Base-by-base conservation (phyloP, 148 eudicot species). In the Amaranthus cruentus region DNA sequence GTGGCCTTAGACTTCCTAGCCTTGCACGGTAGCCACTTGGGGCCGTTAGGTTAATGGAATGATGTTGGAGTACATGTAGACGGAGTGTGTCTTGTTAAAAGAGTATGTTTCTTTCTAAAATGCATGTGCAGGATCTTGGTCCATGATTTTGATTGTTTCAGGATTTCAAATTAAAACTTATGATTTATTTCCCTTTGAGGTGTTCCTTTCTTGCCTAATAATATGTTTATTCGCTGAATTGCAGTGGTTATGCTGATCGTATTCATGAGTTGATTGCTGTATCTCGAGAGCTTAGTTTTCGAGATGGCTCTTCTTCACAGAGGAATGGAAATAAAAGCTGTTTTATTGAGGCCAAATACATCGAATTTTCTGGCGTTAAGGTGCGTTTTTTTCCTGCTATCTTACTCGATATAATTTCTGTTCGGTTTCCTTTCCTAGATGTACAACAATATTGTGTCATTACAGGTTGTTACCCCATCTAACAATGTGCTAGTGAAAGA, bases 161-260 rank as follows among this genome's bases (percentile, higher is more conserved):
- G 38, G 38, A 28, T 28, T 28, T 28, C 38, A 28, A 28, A 28
- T 28, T 28, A 28, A 28, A 28, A 28, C 38, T 28, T 28, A 28
- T 28, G 38, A 28, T 28, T 28, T 28, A 28, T 28, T 28, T 0
- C 38, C 38, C 38, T 28, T 28, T 28, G 38, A 28, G 38, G 38
- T 28, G 38, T 28, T 28, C 2, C 38, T 28, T 28, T 28, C 38
- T 28, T 28, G 38, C 2, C 2, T 28, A 28, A 28, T 28, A 28
- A 70, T 70, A 62, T 44, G 47, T 62, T 66, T 13, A 56, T 62
- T 81, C 58, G 67, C 52, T 61, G 62, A 71, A 72, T 75, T 85
- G 85, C 92, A 96, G 99, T 84, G 99, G 99, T 64, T 96, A 92
- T 81, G 99, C 99, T 7, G 99, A 92, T 77, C 94, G 99, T 52